Conservation (phyloP, 495 filamentous ascomycete species). For the Penicillium simplicissimum region DNA sequence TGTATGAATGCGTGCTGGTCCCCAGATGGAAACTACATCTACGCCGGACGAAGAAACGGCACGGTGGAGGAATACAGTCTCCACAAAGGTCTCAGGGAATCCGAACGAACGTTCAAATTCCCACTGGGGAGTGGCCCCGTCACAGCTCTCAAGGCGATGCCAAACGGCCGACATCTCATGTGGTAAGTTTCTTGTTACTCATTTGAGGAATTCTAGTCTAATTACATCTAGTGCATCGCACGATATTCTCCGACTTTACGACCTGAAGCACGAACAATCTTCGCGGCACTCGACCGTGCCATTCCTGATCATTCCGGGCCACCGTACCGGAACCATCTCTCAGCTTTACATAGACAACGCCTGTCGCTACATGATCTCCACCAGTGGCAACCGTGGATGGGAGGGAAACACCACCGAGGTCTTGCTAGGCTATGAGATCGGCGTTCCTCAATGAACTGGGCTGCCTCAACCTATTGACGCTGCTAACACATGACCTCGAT, state of each 20-base stretch:
- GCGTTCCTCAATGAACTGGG: slow-evolving; percentile 41
- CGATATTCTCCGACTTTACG: slow-evolving; percentile 91
- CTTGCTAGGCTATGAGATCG: slow-evolving; percentile 91
- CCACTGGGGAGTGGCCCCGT: slow-evolving; percentile 87
- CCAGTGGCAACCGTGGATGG: slow-evolving; percentile 91
- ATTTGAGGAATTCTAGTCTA: neutral
- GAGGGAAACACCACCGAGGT: slow-evolving; percentile 92
- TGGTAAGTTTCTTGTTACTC: slow-evolving; percentile 55
- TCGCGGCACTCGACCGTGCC: slow-evolving; percentile 80
- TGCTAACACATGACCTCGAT: neutral
- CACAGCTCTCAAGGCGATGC: slow-evolving; percentile 83
- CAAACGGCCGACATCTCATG: slow-evolving; percentile 88
- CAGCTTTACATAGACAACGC: slow-evolving; percentile 82
- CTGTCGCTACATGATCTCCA: slow-evolving; percentile 85
- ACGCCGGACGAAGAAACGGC: slow-evolving; percentile 87
- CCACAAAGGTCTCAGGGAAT: slow-evolving; percentile 74
- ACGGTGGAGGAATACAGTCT: slow-evolving; percentile 93
- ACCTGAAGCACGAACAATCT: slow-evolving; percentile 67
- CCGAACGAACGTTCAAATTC: slow-evolving; percentile 84
- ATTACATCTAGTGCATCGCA: slow-evolving; percentile 68
- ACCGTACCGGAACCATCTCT: slow-evolving; percentile 87
- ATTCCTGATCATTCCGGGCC: slow-evolving; percentile 91
- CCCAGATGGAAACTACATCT: slow-evolving; percentile 93
- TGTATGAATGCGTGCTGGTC: slow-evolving; percentile 99
- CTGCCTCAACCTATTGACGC: neutral